These are phyloP conservation scores for Evansstolkia leycettana DNA, from an alignment of 495 filamentous ascomycete genomes.

Conservation along the genomic window DNA sequence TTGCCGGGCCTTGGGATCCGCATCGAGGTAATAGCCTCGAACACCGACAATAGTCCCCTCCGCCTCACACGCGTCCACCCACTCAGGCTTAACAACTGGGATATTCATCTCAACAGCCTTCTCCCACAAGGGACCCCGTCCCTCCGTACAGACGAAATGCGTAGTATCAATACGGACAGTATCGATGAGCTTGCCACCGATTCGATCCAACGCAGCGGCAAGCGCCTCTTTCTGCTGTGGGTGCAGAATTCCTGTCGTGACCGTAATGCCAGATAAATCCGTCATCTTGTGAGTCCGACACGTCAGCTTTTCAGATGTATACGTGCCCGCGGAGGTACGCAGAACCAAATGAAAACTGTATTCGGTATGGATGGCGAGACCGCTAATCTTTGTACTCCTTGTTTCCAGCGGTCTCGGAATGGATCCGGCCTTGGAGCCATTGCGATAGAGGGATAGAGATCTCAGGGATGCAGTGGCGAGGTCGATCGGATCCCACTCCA, in stretches of 20 bases:
- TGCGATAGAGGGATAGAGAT: slow-evolving; percentile 80
- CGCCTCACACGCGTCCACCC: slow-evolving; percentile 87
- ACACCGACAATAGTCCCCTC: slow-evolving; percentile 91
- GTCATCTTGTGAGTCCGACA: slow-evolving; percentile 98
- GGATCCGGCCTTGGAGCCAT: slow-evolving; percentile 87
- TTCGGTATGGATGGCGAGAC: slow-evolving; percentile 89
- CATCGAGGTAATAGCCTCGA: slow-evolving; percentile 89
- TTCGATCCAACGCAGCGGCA: slow-evolving; percentile 62
- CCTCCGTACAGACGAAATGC: slow-evolving; percentile 97
- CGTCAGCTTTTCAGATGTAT: slow-evolving; percentile 65
- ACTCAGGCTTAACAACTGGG: slow-evolving; percentile 93
- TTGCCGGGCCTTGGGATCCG: slow-evolving; percentile 55
- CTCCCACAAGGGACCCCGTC: slow-evolving; percentile 81
- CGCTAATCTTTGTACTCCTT: slow-evolving; percentile 89
- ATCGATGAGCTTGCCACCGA: slow-evolving; percentile 87
- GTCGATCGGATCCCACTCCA: slow-evolving; percentile 95
- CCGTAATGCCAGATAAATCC: slow-evolving; percentile 88
- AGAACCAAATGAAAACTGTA: slow-evolving; percentile 92
- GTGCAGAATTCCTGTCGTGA: slow-evolving; percentile 81
- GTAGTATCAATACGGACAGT: slow-evolving; percentile 93
- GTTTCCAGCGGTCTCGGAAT: slow-evolving; percentile 80
- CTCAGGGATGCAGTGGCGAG: slow-evolving; percentile 86
- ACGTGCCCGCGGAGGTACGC: slow-evolving; percentile 82
- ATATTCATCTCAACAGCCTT: slow-evolving; percentile 97
- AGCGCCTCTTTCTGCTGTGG: slow-evolving; percentile 63